Evolutionary conservation across 2,329 filamentous ascomycete genomes (phyloP), one percentile per base, ranked within the genome.

Genomic region (Phyllosticta citriasiana): DNA sequence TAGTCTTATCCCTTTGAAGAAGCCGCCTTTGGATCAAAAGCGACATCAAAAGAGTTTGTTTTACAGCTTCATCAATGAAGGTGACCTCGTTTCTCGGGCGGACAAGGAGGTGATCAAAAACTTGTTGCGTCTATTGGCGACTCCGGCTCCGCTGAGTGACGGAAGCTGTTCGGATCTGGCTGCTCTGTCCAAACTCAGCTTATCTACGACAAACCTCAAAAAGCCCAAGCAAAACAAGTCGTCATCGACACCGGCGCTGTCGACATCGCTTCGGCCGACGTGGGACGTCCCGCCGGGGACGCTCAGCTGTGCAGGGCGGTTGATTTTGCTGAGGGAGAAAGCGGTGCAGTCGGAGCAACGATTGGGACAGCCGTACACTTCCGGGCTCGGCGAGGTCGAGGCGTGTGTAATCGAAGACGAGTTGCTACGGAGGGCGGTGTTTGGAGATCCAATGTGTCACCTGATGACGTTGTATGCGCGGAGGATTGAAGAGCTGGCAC

Each of bases 361-460:
- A 33, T 14, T 62, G 4, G 51, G 55, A 16, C 55, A 55, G 60
- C 8, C 47, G n/a, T 50, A 16, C 10, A 16, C 33, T 14, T 60
- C 52, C 2, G 62, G n/a, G 19, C 6, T 30, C 5, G 27, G 27
- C 33, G 33, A 63, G 22, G 73, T 91, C 0, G 82, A 88, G 55
- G 89, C 89, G 1, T 86, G 86, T 64, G 80, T 85, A 9, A 82
- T 87, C 8, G 82, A 78, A 0, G 88, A 94, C 65, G 82, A 86
- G 53, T 79, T 88, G 69, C 73, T 96, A 57, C 78, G 87, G 25
- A 80, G 79, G 1, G 81, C 91, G 0, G 79, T 96, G 3, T 96
- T 91, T 82, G 91, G 91, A 0, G 90, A 96, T 70, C 88, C 89
- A 0, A 78, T 90, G 53, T 88, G 85, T 70, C 91, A 95, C 75